phyloP scores from a whole-genome alignment of 164 flowering plant genomes.

The Cinnamomum micranthum region DNA sequence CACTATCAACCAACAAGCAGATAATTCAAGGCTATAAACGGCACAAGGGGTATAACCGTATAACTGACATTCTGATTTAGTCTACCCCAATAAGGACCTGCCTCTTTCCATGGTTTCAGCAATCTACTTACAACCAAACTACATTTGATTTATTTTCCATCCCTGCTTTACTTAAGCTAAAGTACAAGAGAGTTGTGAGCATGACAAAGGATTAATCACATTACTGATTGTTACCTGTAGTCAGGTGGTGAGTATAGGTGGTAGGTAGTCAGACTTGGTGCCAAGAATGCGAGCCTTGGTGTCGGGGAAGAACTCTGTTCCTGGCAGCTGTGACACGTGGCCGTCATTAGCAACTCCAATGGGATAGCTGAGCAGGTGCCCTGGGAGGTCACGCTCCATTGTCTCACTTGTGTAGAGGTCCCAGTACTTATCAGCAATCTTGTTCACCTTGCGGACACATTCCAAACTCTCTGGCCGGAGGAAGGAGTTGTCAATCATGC shows the following conservation, averaged over 20 bases:
- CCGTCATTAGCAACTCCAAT: conserved; percentile 39
- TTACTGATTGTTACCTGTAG: background rate
- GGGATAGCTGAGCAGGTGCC: conserved; percentile 72
- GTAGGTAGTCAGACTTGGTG: conserved; percentile 39
- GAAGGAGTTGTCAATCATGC: conserved; percentile 42
- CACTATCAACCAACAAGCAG: too few relatives aligned
- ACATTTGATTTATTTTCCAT: too few relatives aligned
- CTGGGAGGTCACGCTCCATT: conserved; percentile 51
- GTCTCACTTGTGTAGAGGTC: conserved; percentile 41
- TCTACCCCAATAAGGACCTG: too few relatives aligned
- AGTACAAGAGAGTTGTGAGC: background rate
- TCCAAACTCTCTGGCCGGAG: conserved; percentile 50
- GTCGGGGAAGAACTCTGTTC: conserved; percentile 55
- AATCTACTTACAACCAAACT: too few relatives aligned
- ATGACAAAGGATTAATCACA: background rate
- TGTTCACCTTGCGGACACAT: conserved; percentile 55
- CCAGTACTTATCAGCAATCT: conserved; percentile 54
- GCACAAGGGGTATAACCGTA: too few relatives aligned
- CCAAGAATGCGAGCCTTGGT: conserved; percentile 69
- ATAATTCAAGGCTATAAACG: too few relatives aligned
- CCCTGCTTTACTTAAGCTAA: too few relatives aligned
- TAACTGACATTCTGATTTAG: too few relatives aligned
- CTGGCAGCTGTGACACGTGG: conserved; percentile 39
- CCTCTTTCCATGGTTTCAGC: too few relatives aligned
- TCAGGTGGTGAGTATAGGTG: conserved; percentile 68